Evolutionary conservation across 192 early-diverging fungal species (phyloP).

Genomic region (Rhizophagus sp.): DNA sequence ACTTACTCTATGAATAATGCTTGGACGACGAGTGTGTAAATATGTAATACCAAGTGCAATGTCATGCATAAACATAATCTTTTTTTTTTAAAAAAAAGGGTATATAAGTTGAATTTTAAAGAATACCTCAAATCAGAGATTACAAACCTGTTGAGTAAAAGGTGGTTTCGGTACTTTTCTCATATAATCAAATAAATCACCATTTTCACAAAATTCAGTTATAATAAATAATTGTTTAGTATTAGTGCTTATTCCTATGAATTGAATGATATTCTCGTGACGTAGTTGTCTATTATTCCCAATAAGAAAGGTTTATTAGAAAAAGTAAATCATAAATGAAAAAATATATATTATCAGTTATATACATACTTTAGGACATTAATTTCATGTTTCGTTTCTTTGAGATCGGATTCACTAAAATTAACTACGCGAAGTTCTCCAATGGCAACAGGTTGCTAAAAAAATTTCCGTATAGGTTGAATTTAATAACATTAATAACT

Average conservation of each 20-base stretch:
- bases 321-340: not conserved
- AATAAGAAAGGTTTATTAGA: not conserved
- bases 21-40: constrained; percentile 69
- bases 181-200: constrained; percentile 77
- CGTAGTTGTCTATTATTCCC: constrained; percentile 56
- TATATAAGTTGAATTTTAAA: no score
- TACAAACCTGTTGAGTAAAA: constrained; percentile 59
- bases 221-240: constrained; percentile 67
- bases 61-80: constrained; percentile 77
- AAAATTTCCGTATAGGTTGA: not conserved
- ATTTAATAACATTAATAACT: no score
- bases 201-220: constrained; percentile 74
- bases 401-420: constrained; percentile 67
- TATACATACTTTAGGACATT: constrained; percentile 66
- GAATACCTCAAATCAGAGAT: not conserved
- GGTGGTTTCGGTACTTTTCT: constrained; percentile 58
- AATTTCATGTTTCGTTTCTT: constrained; percentile 76
- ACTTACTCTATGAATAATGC: constrained; percentile 69
- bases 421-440: constrained; percentile 68
- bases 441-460: constrained; percentile 66
- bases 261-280: constrained; percentile 73
- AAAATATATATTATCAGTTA: not conserved
- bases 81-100: not conserved
- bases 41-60: constrained; percentile 73
- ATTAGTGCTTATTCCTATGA: constrained; percentile 73